Evolutionary conservation across 106 monocot species (phyloP).

Genomic region (Triglochin maritima): DNA sequence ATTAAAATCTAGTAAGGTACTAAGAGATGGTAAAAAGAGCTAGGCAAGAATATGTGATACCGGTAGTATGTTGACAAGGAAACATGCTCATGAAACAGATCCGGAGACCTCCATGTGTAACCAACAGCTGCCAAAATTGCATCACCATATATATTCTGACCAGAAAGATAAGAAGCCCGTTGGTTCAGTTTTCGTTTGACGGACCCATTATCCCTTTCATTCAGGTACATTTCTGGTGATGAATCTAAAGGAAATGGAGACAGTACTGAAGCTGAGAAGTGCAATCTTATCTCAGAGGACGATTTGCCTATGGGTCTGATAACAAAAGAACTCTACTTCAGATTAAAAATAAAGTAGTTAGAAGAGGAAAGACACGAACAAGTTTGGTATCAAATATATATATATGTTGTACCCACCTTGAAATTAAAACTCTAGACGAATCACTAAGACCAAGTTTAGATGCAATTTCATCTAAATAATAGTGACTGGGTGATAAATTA

Average conservation of each 20-base stretch:
- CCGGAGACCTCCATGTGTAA: slow-evolving; percentile 63
- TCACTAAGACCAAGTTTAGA: slow-evolving; percentile 38
- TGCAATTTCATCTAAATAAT: slow-evolving; percentile 82
- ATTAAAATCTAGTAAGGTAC: neutral
- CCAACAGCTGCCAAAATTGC: slow-evolving; percentile 77
- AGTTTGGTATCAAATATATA: neutral
- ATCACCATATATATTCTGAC: slow-evolving; percentile 85
- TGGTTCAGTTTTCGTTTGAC: slow-evolving; percentile 27
- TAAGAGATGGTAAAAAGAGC: neutral
- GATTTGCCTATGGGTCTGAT: slow-evolving; percentile 80
- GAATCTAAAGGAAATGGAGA: slow-evolving; percentile 15
- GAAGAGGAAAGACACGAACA: slow-evolving; percentile 1
- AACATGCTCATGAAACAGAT: slow-evolving; percentile 64
- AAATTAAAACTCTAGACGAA: slow-evolving; percentile 59
- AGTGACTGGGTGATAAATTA: slow-evolving; percentile 27
- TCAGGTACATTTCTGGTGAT: slow-evolving; percentile 9
- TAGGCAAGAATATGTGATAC: slow-evolving; percentile 12
- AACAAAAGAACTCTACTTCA: slow-evolving; percentile 1
- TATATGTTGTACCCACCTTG: slow-evolving; percentile 38
- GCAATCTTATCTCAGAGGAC: slow-evolving; percentile 81
- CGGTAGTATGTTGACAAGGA: slow-evolving; percentile 68
- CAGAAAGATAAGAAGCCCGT: slow-evolving; percentile 68
- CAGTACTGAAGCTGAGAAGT: slow-evolving; percentile 38
- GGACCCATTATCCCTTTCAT: slow-evolving; percentile 11
- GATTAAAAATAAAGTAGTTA: neutral